phyloP scores from a whole-genome alignment of 2,329 filamentous ascomycete species.

The Diatrype stigma region DNA sequence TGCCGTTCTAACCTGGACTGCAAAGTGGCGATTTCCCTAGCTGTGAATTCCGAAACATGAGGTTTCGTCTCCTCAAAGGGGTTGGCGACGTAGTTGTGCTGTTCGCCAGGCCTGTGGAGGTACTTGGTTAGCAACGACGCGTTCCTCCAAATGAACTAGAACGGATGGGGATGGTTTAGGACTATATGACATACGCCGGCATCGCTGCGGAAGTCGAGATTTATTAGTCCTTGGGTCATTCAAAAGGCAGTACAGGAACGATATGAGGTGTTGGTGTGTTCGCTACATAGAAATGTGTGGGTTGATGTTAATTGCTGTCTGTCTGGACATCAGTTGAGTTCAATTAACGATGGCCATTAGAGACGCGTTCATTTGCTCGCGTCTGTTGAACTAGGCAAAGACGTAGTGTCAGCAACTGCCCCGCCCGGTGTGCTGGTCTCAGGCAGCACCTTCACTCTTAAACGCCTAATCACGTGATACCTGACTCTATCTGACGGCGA shows the following conservation, averaged over 20 bases:
- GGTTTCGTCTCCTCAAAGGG: constrained; percentile 73
- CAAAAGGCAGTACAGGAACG: background rate
- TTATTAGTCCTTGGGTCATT: background rate
- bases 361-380: background rate
- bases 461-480: constrained; percentile 1
- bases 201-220: constrained; percentile 9
- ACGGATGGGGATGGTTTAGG: background rate
- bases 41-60: constrained; percentile 75
- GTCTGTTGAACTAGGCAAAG: background rate
- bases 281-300: background rate
- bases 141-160: constrained; percentile 2
- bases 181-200: constrained; percentile 24
- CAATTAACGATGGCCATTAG: background rate
- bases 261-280: background rate
- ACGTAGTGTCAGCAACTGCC: background rate
- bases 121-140: constrained; percentile 15
- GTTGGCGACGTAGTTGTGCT: constrained; percentile 63
- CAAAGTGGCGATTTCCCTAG: constrained; percentile 83
- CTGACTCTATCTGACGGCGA: too few relatives aligned
- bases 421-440: background rate
- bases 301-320: background rate
- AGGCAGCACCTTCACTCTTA: background rate
- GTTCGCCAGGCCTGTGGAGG: constrained; percentile 62
- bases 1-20: constrained; percentile 86
- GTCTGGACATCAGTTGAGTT: too few relatives aligned